A percentile compares a stretch with the other conserved stretches of the same genome.
Conservation (phyloP, 306 rosid genomes). For the Adenanthera pavonina region DNA sequence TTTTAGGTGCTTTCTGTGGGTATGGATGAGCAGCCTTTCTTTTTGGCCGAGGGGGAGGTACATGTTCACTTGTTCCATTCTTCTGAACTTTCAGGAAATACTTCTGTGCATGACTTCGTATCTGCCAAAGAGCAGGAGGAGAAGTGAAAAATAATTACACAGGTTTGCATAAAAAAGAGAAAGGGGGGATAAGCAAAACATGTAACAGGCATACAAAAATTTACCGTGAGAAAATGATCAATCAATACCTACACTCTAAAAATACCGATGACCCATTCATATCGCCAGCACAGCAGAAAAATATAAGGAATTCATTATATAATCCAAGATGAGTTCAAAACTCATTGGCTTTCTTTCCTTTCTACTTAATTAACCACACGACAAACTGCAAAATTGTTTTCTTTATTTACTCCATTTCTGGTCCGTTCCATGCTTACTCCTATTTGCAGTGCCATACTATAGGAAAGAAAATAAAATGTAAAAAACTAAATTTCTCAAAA, state of each 20-base stretch:
- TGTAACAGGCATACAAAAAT: neutral
- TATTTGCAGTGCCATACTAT: neutral
- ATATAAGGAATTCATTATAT: neutral
- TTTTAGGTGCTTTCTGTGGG: slow-evolving; percentile 94
- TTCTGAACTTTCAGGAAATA: slow-evolving; percentile 95
- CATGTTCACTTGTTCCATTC: slow-evolving; percentile 86
- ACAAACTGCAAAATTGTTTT: neutral
- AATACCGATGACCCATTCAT: neutral
- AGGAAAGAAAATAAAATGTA: neutral
- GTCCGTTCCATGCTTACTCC: neutral
- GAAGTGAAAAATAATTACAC: neutral
- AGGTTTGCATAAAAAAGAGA: neutral
- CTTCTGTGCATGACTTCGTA: slow-evolving; percentile 97
- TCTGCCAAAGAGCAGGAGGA: slow-evolving; percentile 54
- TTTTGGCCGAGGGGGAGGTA: slow-evolving; percentile 98
- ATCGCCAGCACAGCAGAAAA: neutral
- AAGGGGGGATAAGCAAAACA: slow-evolving; percentile 6
- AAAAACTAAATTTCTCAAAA: neutral
- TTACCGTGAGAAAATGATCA: slow-evolving; percentile 18
- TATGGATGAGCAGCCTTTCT: slow-evolving; percentile 95
- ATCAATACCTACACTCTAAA: neutral
- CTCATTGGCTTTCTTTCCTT: slow-evolving; percentile 18
- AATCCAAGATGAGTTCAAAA: slow-evolving; percentile 15
- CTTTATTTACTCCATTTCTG: neutral
- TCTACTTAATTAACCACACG: neutral